phyloP scores from a whole-genome alignment of 2,329 filamentous ascomycete species.

The Fusarium verrucosum region DNA sequence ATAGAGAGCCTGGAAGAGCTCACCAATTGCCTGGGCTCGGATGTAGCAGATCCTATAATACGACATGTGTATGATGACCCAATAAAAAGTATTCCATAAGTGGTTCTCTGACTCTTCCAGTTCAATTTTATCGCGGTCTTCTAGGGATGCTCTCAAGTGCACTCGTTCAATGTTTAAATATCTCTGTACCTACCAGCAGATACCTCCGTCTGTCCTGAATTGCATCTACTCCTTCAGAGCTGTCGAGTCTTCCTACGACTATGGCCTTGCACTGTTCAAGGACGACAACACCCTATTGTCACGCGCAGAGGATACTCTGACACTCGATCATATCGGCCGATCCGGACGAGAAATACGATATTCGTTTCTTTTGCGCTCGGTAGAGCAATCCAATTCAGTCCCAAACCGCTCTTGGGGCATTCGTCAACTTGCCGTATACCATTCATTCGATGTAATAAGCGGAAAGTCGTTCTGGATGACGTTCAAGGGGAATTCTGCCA shows the following conservation, averaged over 20 bases:
- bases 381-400: constrained; percentile 9
- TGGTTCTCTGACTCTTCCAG: background rate
- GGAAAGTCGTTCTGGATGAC: constrained; percentile 18
- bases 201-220: constrained; percentile 5
- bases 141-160: constrained; percentile 3
- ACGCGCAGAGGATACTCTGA: background rate
- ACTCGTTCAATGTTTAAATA: constrained; percentile 16
- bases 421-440: constrained; percentile 28
- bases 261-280: background rate
- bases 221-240: constrained; percentile 19
- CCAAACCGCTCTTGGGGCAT: background rate
- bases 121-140: constrained; percentile 21
- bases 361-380: constrained; percentile 27
- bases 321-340: background rate
- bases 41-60: no score
- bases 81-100: no score
- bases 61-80: no score
- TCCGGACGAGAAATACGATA: constrained; percentile 29
- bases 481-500: constrained; percentile 15
- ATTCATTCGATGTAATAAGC: constrained; percentile 22
- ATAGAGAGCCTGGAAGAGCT: no score
- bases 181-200: constrained; percentile 23
- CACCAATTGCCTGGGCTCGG: no score
- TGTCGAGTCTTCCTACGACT: constrained; percentile 4
- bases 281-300: constrained; percentile 25